Percentiles rank a stretch among this genome's conserved stretches.
Conservation (phyloP, 495 filamentous ascomycete genomes). For the Copromyces sp. region DNA sequence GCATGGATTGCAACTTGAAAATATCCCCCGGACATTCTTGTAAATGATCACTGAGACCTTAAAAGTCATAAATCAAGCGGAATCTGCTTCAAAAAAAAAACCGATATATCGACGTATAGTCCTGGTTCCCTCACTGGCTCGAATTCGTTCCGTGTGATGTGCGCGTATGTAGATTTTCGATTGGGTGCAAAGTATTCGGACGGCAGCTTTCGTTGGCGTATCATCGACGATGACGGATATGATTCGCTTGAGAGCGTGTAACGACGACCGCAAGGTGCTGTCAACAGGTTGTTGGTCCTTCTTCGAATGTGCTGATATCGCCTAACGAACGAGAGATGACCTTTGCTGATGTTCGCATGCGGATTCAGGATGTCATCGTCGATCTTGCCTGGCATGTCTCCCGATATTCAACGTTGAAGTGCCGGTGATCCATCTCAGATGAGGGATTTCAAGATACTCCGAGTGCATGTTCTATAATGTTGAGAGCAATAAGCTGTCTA, state of each 20-base stretch:
- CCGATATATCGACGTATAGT: not conserved
- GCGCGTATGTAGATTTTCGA: not conserved
- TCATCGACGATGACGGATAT: not conserved
- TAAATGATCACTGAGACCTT: not conserved
- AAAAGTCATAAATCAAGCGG: not conserved
- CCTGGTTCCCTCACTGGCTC: not conserved
- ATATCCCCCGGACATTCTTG: not conserved
- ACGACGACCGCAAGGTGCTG: not conserved
- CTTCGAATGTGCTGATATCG: not conserved
- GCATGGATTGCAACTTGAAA: not conserved
- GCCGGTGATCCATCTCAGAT: not conserved
- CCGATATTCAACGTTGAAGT: not conserved
- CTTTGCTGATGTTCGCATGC: not conserved
- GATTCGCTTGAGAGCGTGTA: not conserved
- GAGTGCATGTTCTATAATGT: not conserved
- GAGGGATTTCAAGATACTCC: not conserved
- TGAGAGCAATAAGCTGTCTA: not conserved
- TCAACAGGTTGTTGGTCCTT: not conserved
- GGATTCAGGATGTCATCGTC: not conserved
- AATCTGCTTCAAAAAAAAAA: not conserved
- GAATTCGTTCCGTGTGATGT: not conserved
- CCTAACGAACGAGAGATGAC: not conserved
- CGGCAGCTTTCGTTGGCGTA: not conserved
- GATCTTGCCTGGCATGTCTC: not conserved
- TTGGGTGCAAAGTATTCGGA: not conserved